Conservation (phyloP, 495 filamentous ascomycete species). For the Halenospora varia region DNA sequence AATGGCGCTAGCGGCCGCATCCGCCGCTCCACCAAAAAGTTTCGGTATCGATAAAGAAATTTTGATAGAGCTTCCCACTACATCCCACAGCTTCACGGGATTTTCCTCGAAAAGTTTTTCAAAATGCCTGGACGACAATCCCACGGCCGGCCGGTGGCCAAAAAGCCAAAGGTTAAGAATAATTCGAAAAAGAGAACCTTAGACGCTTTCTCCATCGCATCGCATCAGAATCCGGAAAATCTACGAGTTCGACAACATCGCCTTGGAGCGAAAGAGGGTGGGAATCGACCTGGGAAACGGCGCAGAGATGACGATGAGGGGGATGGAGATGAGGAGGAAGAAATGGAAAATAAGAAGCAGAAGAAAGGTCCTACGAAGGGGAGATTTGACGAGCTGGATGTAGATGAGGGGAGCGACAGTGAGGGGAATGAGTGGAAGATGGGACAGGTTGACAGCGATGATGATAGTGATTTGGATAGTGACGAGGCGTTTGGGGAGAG, state of each 20-base stretch:
- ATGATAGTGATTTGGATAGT: slow-evolving; percentile 83
- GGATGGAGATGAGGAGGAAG: slow-evolving; percentile 47
- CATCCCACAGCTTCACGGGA: neutral
- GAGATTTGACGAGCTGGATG: slow-evolving; percentile 40
- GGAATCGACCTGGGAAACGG: slow-evolving; percentile 22
- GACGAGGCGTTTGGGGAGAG: slow-evolving; percentile 92
- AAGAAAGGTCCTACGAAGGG: slow-evolving; percentile 38
- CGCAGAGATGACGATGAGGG: slow-evolving; percentile 30
- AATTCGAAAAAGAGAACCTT: slow-evolving; percentile 50
- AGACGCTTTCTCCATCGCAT: slow-evolving; percentile 83
- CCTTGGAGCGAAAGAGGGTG: slow-evolving; percentile 52
- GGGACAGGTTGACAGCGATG: slow-evolving; percentile 67
- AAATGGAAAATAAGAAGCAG: slow-evolving; percentile 44
- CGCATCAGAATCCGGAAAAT: slow-evolving; percentile 49
- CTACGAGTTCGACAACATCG: slow-evolving; percentile 51
- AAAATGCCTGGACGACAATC: slow-evolving; percentile 69
- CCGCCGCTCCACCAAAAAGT: slow-evolving; percentile 21
- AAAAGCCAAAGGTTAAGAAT: slow-evolving; percentile 45
- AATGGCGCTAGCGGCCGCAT: slow-evolving; percentile 22
- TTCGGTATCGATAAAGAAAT: neutral
- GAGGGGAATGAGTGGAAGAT: slow-evolving; percentile 88
- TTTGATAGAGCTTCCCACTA: neutral
- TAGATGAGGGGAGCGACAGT: slow-evolving; percentile 69
- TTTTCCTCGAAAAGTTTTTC: slow-evolving; percentile 10
- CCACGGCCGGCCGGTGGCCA: slow-evolving; percentile 41